phyloP scores from a whole-genome alignment of 2,329 filamentous ascomycete species.

The Colletotrichum australisinense region DNA sequence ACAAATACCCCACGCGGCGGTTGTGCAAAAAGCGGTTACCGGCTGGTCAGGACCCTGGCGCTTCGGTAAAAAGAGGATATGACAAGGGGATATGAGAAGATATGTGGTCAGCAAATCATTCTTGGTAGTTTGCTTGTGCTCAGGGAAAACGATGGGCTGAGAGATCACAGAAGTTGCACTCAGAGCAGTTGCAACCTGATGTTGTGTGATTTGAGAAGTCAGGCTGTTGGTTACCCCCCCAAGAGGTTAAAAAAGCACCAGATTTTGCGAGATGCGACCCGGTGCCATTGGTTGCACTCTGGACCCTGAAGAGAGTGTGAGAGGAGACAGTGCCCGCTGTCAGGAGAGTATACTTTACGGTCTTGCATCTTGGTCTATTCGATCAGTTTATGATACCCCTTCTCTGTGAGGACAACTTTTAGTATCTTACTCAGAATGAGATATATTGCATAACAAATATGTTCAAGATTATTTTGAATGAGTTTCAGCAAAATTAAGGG shows the following conservation, averaged over 20 bases:
- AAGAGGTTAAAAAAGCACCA: conserved; percentile 30
- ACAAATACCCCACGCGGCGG: conserved; percentile 19
- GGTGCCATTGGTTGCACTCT: conserved; percentile 23
- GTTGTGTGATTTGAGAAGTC: conserved; percentile 31
- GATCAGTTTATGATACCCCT: background rate
- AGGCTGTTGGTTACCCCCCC: conserved; percentile 21
- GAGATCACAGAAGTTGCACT: background rate
- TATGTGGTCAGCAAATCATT: conserved; percentile 23
- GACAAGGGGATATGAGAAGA: background rate
- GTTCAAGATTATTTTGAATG: background rate
- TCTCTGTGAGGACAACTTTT: too few relatives aligned
- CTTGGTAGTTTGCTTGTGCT: background rate
- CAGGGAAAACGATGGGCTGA: background rate
- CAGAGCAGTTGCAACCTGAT: conserved; percentile 7
- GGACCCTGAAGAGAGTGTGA: conserved; percentile 24
- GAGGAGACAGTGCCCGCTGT: conserved; percentile 26
- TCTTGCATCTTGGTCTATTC: background rate
- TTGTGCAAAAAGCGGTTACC: conserved; percentile 14
- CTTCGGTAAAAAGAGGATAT: conserved; percentile 2
- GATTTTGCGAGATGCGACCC: conserved; percentile 28
- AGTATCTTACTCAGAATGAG: too few relatives aligned
- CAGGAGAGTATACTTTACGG: background rate
- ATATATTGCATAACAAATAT: too few relatives aligned
- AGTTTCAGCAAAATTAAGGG: background rate
- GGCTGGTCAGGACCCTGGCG: conserved; percentile 1